Percentiles rank a stretch among this genome's conserved stretches.
phyloP scores from a whole-genome alignment of 2,329 filamentous ascomycete species.

The Penicillium sp. region DNA sequence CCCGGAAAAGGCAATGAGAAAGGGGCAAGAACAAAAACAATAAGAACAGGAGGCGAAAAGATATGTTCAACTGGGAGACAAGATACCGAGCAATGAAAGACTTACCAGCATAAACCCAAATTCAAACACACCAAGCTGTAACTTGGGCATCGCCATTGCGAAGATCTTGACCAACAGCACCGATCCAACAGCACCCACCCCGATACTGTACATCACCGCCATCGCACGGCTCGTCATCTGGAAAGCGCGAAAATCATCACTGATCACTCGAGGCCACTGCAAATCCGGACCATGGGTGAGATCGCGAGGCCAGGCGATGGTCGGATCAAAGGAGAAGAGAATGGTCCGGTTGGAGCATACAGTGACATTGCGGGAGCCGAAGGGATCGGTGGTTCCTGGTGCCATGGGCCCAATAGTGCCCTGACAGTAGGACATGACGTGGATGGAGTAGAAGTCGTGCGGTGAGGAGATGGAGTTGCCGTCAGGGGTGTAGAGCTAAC shows the following conservation, averaged over 20 bases:
- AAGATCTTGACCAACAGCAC: slow-evolving; percentile 44
- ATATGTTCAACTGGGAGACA: too few relatives aligned
- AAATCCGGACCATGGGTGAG: slow-evolving; percentile 46
- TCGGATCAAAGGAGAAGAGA: slow-evolving; percentile 54
- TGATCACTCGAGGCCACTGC: slow-evolving; percentile 52
- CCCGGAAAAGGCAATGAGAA: too few relatives aligned
- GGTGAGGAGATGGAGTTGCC: slow-evolving; percentile 48
- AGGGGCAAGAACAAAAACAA: background rate
- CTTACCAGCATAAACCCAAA: slow-evolving; percentile 43
- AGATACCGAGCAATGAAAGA: too few relatives aligned
- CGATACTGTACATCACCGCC: slow-evolving; percentile 56
- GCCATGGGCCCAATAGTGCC: slow-evolving; percentile 35
- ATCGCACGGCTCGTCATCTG: slow-evolving; percentile 46
- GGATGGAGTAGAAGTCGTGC: slow-evolving; percentile 56
- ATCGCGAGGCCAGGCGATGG: slow-evolving; percentile 43
- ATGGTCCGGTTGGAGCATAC: slow-evolving; percentile 50
- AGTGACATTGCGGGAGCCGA: slow-evolving; percentile 43
- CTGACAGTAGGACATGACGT: slow-evolving; percentile 57
- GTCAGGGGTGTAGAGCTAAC: slow-evolving; percentile 31
- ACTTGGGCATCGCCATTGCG: slow-evolving; percentile 41
- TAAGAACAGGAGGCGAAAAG: background rate
- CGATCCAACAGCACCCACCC: slow-evolving; percentile 48
- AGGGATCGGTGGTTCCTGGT: slow-evolving; percentile 32
- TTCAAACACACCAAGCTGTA: slow-evolving; percentile 47
- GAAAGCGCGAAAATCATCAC: slow-evolving; percentile 48